Evolutionary conservation across 2,329 filamentous ascomycete species (phyloP), one percentile per base, ranked within the genome.

Genomic region (Keithomyces neogunnii): DNA sequence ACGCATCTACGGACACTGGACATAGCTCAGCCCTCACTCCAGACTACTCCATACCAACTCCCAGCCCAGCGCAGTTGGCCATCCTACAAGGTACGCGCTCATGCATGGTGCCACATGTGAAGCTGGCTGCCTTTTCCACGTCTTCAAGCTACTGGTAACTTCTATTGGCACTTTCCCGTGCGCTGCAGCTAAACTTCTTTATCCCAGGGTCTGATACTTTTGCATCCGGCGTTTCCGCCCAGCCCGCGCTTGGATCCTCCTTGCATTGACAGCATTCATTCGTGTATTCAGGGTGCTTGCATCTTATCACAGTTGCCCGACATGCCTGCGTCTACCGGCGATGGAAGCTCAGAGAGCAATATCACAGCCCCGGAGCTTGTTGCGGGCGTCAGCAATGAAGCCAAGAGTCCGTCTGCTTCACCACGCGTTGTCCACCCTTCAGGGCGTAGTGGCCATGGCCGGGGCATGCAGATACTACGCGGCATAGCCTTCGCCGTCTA

Each of bases 371-470:
- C 66, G 32, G 64, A 66, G 33, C 49, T 64, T 11, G 52, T 55
- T 44, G 54, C 58, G 47, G 63, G 59, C 42, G 42, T 63, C 48
- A 51, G 46, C 13, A 47, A 53, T 13, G 48, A 59, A 11, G 51
- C 55, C 13, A 53, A 60, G 35, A 55, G 58, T 43, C 47, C 48
- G 30, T 50, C 55, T 9, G 43, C 40, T 4, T 28, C 32, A n/a
- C n/a, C 51, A 29, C 48, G 55, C 36, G 52, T 57, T 49, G 55
- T 57, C 33, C 79, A 84, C 60, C 79, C 80, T 0, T 78, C 78
- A 2, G 80, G 80, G n/a, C 73, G 73, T 50, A 65, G 72, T 49
- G 73, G 77, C 53, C 73, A 84, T 65, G 74, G 78, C 46, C 63
- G 66, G 7, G 59, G 72, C 11, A 70, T 75, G 53, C 76, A 81